Evolutionary conservation across 208 protist species (phyloP).

Genomic region (Trypanosoma mega): DNA sequence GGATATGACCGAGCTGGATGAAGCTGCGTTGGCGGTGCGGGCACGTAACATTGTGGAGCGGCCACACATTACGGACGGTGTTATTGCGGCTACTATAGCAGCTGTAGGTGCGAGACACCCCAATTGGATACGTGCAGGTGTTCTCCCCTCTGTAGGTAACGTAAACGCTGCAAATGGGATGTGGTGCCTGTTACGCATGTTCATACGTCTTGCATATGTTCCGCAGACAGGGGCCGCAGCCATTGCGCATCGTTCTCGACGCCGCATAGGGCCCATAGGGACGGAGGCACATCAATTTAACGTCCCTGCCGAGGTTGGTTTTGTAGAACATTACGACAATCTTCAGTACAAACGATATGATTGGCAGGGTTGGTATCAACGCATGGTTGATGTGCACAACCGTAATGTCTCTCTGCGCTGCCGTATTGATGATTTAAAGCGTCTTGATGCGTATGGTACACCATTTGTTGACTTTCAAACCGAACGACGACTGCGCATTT

Average conservation of each 20-base stretch:
- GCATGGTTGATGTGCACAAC: conserved; percentile 89
- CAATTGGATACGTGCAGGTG: conserved; percentile 67
- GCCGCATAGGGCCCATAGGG: conserved; percentile 75
- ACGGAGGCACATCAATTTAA: conserved; percentile 67
- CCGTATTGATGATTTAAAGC: conserved; percentile 78
- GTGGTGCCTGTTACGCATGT: conserved; percentile 66
- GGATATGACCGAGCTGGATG: conserved; percentile 46
- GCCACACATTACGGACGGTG: conserved; percentile 28
- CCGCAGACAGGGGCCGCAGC: conserved; percentile 74
- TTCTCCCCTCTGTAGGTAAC: conserved; percentile 32
- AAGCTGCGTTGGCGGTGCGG: conserved; percentile 19
- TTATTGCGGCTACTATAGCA: conserved; percentile 41
- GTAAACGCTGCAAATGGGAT: conserved; percentile 24
- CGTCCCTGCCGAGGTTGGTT: conserved; percentile 74
- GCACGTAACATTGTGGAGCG: conserved; percentile 26
- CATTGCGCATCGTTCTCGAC: conserved; percentile 76
- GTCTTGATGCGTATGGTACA: conserved; percentile 64
- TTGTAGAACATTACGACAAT: conserved; percentile 90
- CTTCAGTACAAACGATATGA: conserved; percentile 91
- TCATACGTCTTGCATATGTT: conserved; percentile 78
- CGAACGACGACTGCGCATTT: conserved; percentile 80
- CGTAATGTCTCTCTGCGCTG: conserved; percentile 86
- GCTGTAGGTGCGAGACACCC: conserved; percentile 63
- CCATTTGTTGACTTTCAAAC: conserved; percentile 85
- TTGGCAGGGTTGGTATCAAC: conserved; percentile 90